Percentiles rank a stretch among this genome's conserved stretches.
These are phyloP conservation scores for Centrapalus pauciflorus DNA, from an alignment of 129 eudicot genomes.

Conservation along the genomic window DNA sequence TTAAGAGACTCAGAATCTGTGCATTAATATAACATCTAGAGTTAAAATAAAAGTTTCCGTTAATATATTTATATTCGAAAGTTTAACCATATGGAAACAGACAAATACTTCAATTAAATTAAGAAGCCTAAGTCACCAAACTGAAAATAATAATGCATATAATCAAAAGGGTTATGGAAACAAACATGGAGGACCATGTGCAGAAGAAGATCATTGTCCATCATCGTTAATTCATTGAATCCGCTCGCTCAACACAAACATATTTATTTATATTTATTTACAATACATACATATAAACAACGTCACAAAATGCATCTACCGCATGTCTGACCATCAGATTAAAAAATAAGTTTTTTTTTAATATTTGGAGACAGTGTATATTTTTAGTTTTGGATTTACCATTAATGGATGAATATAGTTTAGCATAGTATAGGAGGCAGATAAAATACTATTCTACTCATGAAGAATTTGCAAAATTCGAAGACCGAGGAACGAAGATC, in stretches of 20 bases:
- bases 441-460: background rate
- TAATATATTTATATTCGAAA: constrained; percentile 9
- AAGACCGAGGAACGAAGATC: constrained; percentile 14
- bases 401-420: background rate
- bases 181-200: constrained; percentile 72
- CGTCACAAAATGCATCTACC: constrained; percentile 10
- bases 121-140: constrained; percentile 21
- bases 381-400: background rate
- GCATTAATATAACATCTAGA: constrained; percentile 7
- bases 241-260: constrained; percentile 17
- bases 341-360: background rate
- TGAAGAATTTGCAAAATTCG: constrained; percentile 10
- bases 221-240: constrained; percentile 40
- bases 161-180: constrained; percentile 33
- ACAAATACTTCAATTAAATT: constrained; percentile 20
- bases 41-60: constrained; percentile 13
- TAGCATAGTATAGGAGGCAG: background rate
- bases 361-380: background rate
- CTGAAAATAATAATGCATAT: constrained; percentile 20
- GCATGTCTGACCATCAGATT: constrained; percentile 16
- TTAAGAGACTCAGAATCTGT: constrained; percentile 16
- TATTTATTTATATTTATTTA: constrained; percentile 4
- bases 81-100: constrained; percentile 18
- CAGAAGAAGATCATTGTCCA: constrained; percentile 53
- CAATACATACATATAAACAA: background rate